Base-by-base conservation (phyloP, 2,329 filamentous ascomycete species). In the Pseudopyricularia cyperi region DNA sequence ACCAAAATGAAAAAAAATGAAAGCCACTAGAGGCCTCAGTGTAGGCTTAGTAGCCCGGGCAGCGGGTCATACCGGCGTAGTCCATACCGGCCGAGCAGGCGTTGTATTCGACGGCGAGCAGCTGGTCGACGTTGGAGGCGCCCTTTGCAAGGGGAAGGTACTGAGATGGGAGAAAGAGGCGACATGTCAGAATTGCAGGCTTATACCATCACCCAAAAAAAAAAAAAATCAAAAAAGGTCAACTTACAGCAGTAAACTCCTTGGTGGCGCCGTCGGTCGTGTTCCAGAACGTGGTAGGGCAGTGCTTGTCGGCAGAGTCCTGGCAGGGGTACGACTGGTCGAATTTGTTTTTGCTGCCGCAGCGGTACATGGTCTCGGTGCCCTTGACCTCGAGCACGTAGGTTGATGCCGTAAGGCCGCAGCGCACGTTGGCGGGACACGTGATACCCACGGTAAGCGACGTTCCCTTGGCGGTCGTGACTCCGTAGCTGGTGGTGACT, bases 361-460 rank as follows among this genome's bases (percentile, higher is more conserved):
- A 48, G 19, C 47, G 30, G 47, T 24, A 48, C 17, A 48, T 22
- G 47, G 47, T 48, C 32, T 48, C 47, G 30, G 47, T 48, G 4
- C 47, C 47, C 11, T 14, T 12, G 32, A 48, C 32, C 47, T 48
- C 14, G 11, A 48, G 47, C 12, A 48, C 47, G 47, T 48, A 48
- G 47, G 50, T 49, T 1, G 54, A 32, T 2, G 54, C 39, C 3
- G 52, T 53, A 30, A 57, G 30, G 8, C 52, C 54, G 22, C 54
- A 54, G 22, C 53, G 53, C 3, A 53, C 46, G 26, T 55, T 55
- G 47, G 32, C 47, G 17, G 47, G 47, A 24, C 47, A 48, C 32
- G 47, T 24, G 32, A 48, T 35, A 9, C 47, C 33, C 30, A 48
- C 47, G 17, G 47, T 48, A 30, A 48, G 19, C 2, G 47, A 48